Base-by-base conservation (phyloP, 2,329 filamentous ascomycete species). In the Colletotrichum aenigma region DNA sequence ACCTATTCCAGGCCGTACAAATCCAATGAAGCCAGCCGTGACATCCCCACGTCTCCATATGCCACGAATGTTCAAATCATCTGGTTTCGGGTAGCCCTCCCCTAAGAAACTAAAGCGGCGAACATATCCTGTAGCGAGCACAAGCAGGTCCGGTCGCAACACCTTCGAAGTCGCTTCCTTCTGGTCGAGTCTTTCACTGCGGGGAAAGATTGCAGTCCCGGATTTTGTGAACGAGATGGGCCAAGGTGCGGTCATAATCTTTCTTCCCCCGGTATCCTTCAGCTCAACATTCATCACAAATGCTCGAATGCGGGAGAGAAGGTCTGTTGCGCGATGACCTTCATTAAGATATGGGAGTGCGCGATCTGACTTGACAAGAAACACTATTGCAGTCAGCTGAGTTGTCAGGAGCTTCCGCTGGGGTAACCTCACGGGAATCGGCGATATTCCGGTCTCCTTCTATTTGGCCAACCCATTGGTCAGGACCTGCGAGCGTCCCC, bases 11-110 rank as follows among this genome's bases (percentile, higher is more conserved):
- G 87, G 88, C 1, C 88, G 84, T 7, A 89, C 81, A 71, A 89
- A 89, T 10, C 88, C 88, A 65, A 89, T 87, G 77, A 87, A 89
- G 4, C 83, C 87, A 0, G 88, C 77, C 0, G 82, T 82, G 2
- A 85, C 81, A 38, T 87, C 83, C 5, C 80, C 81, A 4, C 79
- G 70, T 30, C 81, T 83, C 80, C 91, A 92, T 62, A 93, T 85
- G 21, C 88, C 85, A n/a, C 90, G 87, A 16, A 91, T 87, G 75
- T 88, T 86, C 24, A 86, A 82, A 62, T 91, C 87, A 64, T 86
- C 81, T 8, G 89, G 86, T 7, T 81, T 83, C 0, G 89, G 86
- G 70, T 87, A 88, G 2, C 78, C 78, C 1, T 78, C 76, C 16
- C 81, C 78, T 10, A 89, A 79, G 77, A 88, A 89, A 0, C 78